Evolutionary conservation across 495 filamentous ascomycete species (phyloP).

Genomic region (Podospora pseudocomata): DNA sequence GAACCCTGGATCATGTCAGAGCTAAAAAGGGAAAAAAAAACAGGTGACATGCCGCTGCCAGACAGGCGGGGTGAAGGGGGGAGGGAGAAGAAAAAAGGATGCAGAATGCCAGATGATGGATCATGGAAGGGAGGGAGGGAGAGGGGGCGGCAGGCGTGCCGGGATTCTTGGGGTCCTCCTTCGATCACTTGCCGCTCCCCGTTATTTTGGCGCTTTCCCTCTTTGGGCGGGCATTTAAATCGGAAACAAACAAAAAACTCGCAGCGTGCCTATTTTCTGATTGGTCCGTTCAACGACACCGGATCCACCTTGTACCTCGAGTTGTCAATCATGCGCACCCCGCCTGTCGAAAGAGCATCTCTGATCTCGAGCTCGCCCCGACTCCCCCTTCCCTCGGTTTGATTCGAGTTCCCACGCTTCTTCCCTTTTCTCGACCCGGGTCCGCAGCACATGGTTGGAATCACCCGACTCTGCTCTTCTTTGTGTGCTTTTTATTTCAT

Average conservation of each 20-base stretch:
- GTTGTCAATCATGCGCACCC: conserved; percentile 38
- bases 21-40: neutral
- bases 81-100: neutral
- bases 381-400: conserved; percentile 28
- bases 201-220: conserved; percentile 29
- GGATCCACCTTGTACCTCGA: conserved; percentile 39
- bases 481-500: conserved; percentile 23
- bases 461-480: conserved; percentile 11
- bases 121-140: neutral
- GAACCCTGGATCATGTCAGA: neutral
- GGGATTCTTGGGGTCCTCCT: conserved; percentile 12
- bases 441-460: conserved; percentile 8
- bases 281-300: conserved; percentile 39
- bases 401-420: conserved; percentile 32
- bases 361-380: conserved; percentile 37
- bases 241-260: conserved; percentile 26
- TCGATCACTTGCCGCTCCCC: conserved; percentile 31
- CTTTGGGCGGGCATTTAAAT: conserved; percentile 31
- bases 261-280: conserved; percentile 39
- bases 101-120: neutral
- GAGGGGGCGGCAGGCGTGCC: conserved; percentile 7
- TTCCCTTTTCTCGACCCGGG: conserved; percentile 36
- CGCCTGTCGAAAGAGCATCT: conserved; percentile 29
- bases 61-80: neutral
- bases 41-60: conserved; percentile 8